Base-by-base conservation (phyloP, 1,139 yeast species). In the Debaryomycetaceae sp. region DNA sequence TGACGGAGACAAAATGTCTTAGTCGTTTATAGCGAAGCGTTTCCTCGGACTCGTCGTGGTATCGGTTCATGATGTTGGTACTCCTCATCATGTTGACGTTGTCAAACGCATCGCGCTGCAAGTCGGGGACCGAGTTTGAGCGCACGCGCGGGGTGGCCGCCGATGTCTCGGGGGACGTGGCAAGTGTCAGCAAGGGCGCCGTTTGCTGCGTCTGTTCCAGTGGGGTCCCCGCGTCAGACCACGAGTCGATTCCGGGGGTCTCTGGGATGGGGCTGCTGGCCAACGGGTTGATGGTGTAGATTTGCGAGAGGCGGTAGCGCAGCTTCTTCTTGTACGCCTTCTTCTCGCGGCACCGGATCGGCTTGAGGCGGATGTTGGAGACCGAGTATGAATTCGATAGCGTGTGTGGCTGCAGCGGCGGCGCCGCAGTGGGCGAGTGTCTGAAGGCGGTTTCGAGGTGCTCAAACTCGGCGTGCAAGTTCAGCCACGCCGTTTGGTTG, bases 401-500 rank as follows among this genome's bases (percentile, higher is more conserved):
- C 7, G 12, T 28, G 5, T 13, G 38, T 45, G 25, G n/a, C n/a
- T n/a, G n/a, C n/a, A n/a, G n/a, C n/a, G n/a, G n/a, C n/a, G n/a
- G n/a, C n/a, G n/a, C n/a, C n/a, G n/a, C n/a, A n/a, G n/a, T n/a
- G n/a, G n/a, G n/a, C n/a, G n/a, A n/a, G n/a, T 44, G 53, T 35
- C 38, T 41, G 10, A 23, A n/a, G n/a, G 25, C 11, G n/a, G 25
- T 23, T n/a, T 8, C 18, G 11, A 73, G 40, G 36, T 58, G 65
- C n/a, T 51, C 46, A 38, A 57, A 75, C 44, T 78, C 84, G 27
- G 57, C 48, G 23, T 59, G 51, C 28, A 78, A 45, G 37, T 71
- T 74, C 29, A 68, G 73, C 38, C 72, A 61, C 1, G 78, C 68
- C 56, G 71, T 51, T 53, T 69, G 39, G 62, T 70, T 47, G 59